Evolutionary conservation across 2,329 filamentous ascomycete species (phyloP), one percentile per base, ranked within the genome.

Genomic region (Passalora sequoiae): DNA sequence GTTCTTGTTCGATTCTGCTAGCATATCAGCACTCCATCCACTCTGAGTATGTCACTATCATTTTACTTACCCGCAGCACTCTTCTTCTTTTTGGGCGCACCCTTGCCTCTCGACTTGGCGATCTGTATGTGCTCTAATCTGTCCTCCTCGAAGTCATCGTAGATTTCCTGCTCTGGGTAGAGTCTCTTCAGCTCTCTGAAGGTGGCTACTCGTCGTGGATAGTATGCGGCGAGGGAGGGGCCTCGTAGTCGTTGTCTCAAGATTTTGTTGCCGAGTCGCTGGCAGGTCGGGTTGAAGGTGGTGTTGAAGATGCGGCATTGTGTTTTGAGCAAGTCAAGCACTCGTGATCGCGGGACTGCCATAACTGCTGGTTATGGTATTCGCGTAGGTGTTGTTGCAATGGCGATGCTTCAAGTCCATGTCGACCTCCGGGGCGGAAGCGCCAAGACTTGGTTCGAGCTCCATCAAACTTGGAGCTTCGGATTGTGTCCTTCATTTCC

Each of bases 231-330:
- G 53, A 96, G 70, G 0, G 84, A 71, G 21, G 89, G 86, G n/a
- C 92, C 92, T 61, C 78, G 81, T 51, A 97, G 74, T 61, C 89
- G 81, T 66, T 96, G 86, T 61, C 89, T 86, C 47, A 98, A 75
- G 64, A 98, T 75, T 69, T 92, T 94, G 72, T 92, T 96, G 61
- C 92, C 92, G 56, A 87, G 80, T 50, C 92, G 86, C 49, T 84
- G 67, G 56, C 81, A 74, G 43, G 87, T 76, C 19, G 92, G 92
- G 69, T 98, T 98, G 74, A 82, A 97, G 40, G 83, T 89, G 38
- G 85, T 86, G 60, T 83, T 83, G 74, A 97, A 98, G 71, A 97
- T 80, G 65, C 83, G 80, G 76, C 88, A 95, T 83, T 89, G 89
- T 68, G 87, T 89, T 83, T 88, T 89, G 73, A 91, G 78, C 51